Evolutionary conservation across 2,329 filamentous ascomycete genomes (phyloP).

Genomic region (Pseudonectria buxi): DNA sequence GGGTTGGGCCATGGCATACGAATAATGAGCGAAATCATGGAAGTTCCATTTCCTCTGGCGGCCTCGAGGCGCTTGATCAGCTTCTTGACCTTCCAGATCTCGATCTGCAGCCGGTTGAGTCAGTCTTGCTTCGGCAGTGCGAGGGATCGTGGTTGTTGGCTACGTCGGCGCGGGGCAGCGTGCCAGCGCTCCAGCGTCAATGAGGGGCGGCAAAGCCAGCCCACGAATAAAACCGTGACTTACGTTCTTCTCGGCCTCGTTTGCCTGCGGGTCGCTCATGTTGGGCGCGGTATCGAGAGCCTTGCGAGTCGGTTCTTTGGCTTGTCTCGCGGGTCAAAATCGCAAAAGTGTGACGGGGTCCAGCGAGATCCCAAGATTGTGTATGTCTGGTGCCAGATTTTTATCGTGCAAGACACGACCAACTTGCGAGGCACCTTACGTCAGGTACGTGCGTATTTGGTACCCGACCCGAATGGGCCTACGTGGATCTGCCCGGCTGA

Average conservation of each 20-base stretch:
- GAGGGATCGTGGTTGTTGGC: constrained; percentile 5
- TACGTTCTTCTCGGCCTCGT: constrained; percentile 96
- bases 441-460: no score
- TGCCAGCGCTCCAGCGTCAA: constrained; percentile 7
- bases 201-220: constrained; percentile 17
- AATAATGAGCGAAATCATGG: constrained; percentile 99
- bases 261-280: constrained; percentile 81
- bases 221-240: constrained; percentile 25
- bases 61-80: constrained; percentile 97
- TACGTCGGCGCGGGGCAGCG: constrained; percentile 26
- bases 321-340: constrained; percentile 20
- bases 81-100: constrained; percentile 99
- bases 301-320: constrained; percentile 17
- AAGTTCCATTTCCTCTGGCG: constrained; percentile 95
- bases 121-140: constrained; percentile 10
- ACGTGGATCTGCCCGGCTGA: constrained; percentile 4
- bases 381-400: constrained; percentile 27
- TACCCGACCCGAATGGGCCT: constrained; percentile 12
- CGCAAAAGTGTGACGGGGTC: constrained; percentile 10
- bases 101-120: constrained; percentile 42
- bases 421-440: constrained; percentile 7
- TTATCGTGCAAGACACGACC: constrained; percentile 23
- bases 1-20: constrained; percentile 50
- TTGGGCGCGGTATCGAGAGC: constrained; percentile 36
- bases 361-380: constrained; percentile 13